Conservation (phyloP, 441 rosid species). For the Aquilaria agallochum region DNA sequence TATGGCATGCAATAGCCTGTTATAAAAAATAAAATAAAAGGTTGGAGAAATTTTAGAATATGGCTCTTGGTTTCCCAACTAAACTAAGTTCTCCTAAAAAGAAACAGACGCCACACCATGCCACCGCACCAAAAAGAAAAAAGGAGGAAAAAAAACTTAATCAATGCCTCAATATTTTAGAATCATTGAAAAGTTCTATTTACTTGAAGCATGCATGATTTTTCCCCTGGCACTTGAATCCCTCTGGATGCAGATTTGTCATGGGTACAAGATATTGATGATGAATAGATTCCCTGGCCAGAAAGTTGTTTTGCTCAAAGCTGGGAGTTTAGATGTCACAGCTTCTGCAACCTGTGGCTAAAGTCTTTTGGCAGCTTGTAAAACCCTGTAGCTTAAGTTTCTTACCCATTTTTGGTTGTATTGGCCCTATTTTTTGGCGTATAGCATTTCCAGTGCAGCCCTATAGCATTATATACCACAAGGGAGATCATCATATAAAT, state of each 20-base stretch:
- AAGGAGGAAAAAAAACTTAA: no score
- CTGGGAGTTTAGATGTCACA: conserved; percentile 2
- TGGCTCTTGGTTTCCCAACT: no score
- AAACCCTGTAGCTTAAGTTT: conserved; percentile 29
- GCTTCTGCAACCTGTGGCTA: conserved; percentile 3
- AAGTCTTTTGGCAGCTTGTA: conserved; percentile 10
- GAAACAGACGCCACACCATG: no score
- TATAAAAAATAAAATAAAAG: no score
- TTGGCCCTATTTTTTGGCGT: conserved; percentile 27
- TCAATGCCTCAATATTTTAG: no score
- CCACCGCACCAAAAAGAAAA: no score
- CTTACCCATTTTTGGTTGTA: conserved; percentile 13
- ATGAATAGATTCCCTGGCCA: conserved; percentile 27
- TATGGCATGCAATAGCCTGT: no score
- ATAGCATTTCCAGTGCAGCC: conserved; percentile 15
- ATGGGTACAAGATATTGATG: conserved; percentile 90
- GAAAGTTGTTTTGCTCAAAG: not conserved
- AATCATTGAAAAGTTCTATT: no score
- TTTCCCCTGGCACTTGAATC: conserved; percentile 1
- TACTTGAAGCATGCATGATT: no score
- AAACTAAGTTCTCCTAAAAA: no score
- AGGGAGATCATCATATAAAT: conserved; percentile 17
- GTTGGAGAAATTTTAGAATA: no score
- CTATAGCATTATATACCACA: not conserved
- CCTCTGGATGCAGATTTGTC: conserved; percentile 65